phyloP scores from a whole-genome alignment of 306 rosid species.

The Astragalus membranaceus region DNA sequence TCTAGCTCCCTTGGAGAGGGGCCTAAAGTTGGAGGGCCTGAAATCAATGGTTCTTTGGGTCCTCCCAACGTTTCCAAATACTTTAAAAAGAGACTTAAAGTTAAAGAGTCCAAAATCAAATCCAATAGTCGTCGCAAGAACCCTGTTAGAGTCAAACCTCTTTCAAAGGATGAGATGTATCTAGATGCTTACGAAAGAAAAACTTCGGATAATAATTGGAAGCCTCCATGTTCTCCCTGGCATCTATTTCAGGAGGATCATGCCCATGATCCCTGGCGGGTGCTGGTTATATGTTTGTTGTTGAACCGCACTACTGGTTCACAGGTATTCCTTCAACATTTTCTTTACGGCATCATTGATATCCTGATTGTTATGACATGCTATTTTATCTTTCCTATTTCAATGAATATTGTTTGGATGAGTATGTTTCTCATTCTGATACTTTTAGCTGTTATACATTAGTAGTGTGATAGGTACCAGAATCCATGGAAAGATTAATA shows the following conservation, averaged over 20 bases:
- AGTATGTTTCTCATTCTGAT: too few relatives aligned
- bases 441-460: too few relatives aligned
- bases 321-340: constrained; percentile 23
- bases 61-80: too few relatives aligned
- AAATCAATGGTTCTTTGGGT: too few relatives aligned
- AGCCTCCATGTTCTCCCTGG: constrained; percentile 45
- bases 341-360: too few relatives aligned
- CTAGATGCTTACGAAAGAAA: constrained; percentile 45
- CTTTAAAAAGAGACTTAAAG: too few relatives aligned
- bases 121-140: neutral
- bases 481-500: too few relatives aligned
- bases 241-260: constrained; percentile 62
- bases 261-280: constrained; percentile 66
- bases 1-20: too few relatives aligned
- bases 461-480: too few relatives aligned
- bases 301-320: constrained; percentile 48
- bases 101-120: neutral
- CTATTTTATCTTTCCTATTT: too few relatives aligned
- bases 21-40: too few relatives aligned
- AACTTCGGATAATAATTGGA: constrained; percentile 46
- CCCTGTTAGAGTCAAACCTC: neutral
- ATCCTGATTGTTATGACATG: neutral
- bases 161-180: constrained; percentile 30
- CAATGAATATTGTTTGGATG: too few relatives aligned
- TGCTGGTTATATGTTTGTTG: constrained; percentile 63